Percentiles rank a stretch among this genome's conserved stretches.
phyloP scores from a whole-genome alignment of 169 alveolate genomes.

The Plasmodium blacklocki region DNA sequence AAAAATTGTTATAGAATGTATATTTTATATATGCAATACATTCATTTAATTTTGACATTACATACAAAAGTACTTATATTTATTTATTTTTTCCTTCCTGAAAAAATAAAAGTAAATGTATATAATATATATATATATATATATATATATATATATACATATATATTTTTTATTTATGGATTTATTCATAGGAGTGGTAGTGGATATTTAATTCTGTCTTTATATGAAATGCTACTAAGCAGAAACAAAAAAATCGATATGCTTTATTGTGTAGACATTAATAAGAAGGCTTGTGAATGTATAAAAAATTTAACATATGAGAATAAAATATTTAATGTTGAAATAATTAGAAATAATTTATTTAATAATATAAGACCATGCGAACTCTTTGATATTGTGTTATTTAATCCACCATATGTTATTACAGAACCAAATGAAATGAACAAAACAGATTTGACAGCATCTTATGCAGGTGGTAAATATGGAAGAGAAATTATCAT shows the following conservation, averaged over 20 bases:
- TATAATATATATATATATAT: background rate
- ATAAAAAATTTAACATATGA: slow-evolving; percentile 19
- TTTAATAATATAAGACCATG: slow-evolving; percentile 50
- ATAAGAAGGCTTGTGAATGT: slow-evolving; percentile 58
- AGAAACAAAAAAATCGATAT: slow-evolving; percentile 31
- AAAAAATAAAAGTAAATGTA: background rate
- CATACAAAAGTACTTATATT: background rate
- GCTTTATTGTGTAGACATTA: slow-evolving; percentile 64
- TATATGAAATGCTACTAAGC: slow-evolving; percentile 33
- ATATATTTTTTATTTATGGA: background rate
- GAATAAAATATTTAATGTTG: slow-evolving; percentile 51
- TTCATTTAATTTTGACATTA: too few relatives aligned
- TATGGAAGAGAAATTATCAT: slow-evolving; percentile 69
- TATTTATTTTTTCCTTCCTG: background rate
- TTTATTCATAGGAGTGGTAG: slow-evolving; percentile 47
- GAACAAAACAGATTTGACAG: slow-evolving; percentile 52
- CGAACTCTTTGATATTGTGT: slow-evolving; percentile 37
- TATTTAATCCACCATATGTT: slow-evolving; percentile 76
- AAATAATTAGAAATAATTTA: slow-evolving; percentile 38
- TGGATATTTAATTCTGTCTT: slow-evolving; percentile 44
- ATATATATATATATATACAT: background rate
- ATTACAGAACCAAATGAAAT: slow-evolving; percentile 59
- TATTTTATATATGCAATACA: too few relatives aligned
- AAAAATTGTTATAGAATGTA: background rate
- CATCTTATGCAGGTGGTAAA: slow-evolving; percentile 75